Conservation (phyloP, 2,329 filamentous ascomycete species). For the Teratosphaeria gauchensis region DNA sequence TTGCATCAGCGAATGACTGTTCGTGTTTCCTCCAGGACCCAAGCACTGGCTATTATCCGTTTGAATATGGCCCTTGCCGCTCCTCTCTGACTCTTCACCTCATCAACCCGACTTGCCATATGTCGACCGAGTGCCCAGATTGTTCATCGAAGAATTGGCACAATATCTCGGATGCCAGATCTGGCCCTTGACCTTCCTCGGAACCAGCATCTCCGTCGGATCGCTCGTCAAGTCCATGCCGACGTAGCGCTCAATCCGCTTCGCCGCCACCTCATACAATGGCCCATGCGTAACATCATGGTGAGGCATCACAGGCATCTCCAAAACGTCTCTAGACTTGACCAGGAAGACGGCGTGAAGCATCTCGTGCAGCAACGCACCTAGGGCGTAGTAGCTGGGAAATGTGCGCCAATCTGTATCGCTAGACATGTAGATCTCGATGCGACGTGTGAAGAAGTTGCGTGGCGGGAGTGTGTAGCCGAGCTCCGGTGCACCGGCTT, state of each 20-base stretch:
- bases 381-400: not conserved
- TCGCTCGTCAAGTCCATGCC: not conserved
- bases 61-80: not conserved
- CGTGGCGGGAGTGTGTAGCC: not conserved
- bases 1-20: no score
- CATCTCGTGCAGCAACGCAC: conserved; percentile 6
- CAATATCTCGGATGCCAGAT: no score
- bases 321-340: not conserved
- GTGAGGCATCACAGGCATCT: not conserved
- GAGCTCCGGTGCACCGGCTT: not conserved
- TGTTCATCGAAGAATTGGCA: not conserved
- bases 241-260: not conserved
- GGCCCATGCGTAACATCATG: not conserved
- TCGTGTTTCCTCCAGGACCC: no score
- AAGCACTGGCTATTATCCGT: not conserved
- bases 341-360: conserved; percentile 1
- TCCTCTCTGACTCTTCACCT: not conserved
- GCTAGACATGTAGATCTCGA: conserved; percentile 1
- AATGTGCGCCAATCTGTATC: conserved; percentile 1
- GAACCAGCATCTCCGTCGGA: not conserved
- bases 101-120: no score
- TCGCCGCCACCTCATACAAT: not conserved
- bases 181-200: not conserved
- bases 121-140: not conserved
- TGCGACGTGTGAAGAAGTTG: not conserved